phyloP scores from a whole-genome alignment of 148 eudicot genomes.

The Chenopodium berlandieri region DNA sequence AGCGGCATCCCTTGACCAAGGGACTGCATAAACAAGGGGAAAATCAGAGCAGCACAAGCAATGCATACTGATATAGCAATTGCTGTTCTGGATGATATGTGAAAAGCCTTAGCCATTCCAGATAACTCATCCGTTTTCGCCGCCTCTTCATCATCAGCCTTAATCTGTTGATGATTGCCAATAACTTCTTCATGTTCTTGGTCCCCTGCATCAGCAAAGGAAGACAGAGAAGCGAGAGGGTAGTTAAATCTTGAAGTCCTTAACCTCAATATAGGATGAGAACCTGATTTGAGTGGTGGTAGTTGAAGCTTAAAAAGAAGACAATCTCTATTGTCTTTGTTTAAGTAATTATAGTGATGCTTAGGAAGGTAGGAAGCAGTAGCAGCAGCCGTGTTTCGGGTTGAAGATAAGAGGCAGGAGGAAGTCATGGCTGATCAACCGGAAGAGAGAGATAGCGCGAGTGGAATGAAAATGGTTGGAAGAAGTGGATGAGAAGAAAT shows the following conservation, averaged over 20 bases:
- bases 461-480: not conserved
- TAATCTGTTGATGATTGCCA: conserved; percentile 8
- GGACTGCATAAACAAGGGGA: conserved; percentile 77
- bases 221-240: conserved; percentile 66
- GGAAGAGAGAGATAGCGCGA: not conserved
- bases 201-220: conserved; percentile 65
- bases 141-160: conserved; percentile 25
- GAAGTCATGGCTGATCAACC: conserved; percentile 45
- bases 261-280: conserved; percentile 39
- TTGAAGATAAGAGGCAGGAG: conserved; percentile 56
- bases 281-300: conserved; percentile 26
- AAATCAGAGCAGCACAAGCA: conserved; percentile 66
- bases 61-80: conserved; percentile 71
- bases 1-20: conserved; percentile 54
- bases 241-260: conserved; percentile 34
- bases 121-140: conserved; percentile 28
- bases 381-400: conserved; percentile 40
- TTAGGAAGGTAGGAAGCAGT: conserved; percentile 27
- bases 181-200: conserved; percentile 31
- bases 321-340: conserved; percentile 27
- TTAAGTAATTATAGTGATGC: conserved; percentile 25
- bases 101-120: conserved; percentile 84
- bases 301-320: conserved; percentile 35
- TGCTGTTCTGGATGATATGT: conserved; percentile 73
- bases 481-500: conserved; percentile 5